These are phyloP conservation scores for Penicillium antarcticum DNA, from an alignment of 495 filamentous ascomycete genomes.

Conservation along the genomic window DNA sequence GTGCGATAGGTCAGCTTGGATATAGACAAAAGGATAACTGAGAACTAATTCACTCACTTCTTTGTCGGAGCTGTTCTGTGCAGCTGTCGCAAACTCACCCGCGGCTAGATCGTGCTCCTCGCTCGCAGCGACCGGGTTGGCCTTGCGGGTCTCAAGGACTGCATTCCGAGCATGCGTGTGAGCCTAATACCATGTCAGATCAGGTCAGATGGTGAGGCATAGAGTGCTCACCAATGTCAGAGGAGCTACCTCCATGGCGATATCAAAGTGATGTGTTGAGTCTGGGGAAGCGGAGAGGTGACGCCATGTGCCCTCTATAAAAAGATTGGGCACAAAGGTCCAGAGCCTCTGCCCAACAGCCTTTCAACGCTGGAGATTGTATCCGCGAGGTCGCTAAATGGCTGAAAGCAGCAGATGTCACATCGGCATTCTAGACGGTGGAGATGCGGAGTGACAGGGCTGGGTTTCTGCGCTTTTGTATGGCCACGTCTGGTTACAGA, in stretches of 20 bases:
- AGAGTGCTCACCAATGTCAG: constrained; percentile 50
- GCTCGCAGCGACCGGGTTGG: constrained; percentile 74
- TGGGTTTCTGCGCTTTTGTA: background rate
- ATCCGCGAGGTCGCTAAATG: background rate
- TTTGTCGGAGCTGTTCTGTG: constrained; percentile 66
- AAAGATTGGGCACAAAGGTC: too few species aligned
- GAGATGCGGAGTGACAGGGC: constrained; percentile 4
- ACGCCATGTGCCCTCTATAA: background rate
- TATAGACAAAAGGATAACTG: background rate
- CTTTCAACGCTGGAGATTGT: too few species aligned
- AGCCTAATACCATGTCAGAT: constrained; percentile 51
- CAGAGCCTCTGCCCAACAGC: too few species aligned
- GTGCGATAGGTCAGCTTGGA: background rate
- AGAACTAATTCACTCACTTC: constrained; percentile 49
- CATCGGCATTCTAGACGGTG: constrained; percentile 20
- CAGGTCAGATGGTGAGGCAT: constrained; percentile 5
- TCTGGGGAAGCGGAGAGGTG: background rate
- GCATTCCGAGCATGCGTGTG: constrained; percentile 84
- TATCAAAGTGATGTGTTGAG: constrained; percentile 4
- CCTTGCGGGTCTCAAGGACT: constrained; percentile 69
- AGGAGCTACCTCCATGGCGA: constrained; percentile 59
- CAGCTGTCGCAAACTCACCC: constrained; percentile 81
- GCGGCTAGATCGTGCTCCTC: constrained; percentile 88
- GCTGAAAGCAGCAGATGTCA: constrained; percentile 7
- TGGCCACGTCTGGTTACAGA: background rate